Evolutionary conservation across 192 early-diverging fungal species (phyloP), one percentile per base, ranked within the genome.

Genomic region (Umbelopsis isabellina): DNA sequence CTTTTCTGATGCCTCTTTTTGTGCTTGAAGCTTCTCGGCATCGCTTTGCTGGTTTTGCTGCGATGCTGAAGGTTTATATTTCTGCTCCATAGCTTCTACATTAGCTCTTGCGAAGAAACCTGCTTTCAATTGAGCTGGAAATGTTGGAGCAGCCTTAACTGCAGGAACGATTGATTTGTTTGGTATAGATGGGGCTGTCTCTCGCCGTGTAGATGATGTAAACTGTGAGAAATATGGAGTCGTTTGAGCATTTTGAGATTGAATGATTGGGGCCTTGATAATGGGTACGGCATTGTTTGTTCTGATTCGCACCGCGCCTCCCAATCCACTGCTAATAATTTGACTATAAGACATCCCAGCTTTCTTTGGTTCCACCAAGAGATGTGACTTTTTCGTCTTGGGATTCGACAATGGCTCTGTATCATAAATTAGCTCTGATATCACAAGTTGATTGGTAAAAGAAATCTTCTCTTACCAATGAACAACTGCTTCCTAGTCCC

Each of bases 401-500:
- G 77, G 77, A 12, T 74, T 74, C 0, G 77, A 74, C 1, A 72
- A 27, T 0, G 72, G 77, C 37, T 79, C 77, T 78, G 46, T 6
- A 68, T 58, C 11, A 10, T 25, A 3, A 25, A 23, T 22, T 15
- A 22, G 48, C 5, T 11, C 33, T 20, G 9, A 69, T 49, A 21
- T 22, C 3, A 25, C 0, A 27, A 5, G 30, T n/a, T 53, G 45
- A 8, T 15, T 23, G 3, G 1, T 35, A 20, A 46, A 13, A n/a
- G 1, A 4, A 12, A 2, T 1, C 20, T 13, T 65, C 10, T 30
- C 25, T 46, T 73, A 73, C 76, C 76, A 44, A 70, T 53, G 23
- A 74, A 70, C 3, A 73, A 41, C 16, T 22, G 8, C 27, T 65
- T 69, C 21, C 35, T 70, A 25, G 44, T 68, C 10, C 22, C 30